Percentiles rank a stretch among this genome's conserved stretches.
Evolutionary conservation across 176 grass and related monocot genomes (phyloP).

Genomic region (Oryza rufipogon): DNA sequence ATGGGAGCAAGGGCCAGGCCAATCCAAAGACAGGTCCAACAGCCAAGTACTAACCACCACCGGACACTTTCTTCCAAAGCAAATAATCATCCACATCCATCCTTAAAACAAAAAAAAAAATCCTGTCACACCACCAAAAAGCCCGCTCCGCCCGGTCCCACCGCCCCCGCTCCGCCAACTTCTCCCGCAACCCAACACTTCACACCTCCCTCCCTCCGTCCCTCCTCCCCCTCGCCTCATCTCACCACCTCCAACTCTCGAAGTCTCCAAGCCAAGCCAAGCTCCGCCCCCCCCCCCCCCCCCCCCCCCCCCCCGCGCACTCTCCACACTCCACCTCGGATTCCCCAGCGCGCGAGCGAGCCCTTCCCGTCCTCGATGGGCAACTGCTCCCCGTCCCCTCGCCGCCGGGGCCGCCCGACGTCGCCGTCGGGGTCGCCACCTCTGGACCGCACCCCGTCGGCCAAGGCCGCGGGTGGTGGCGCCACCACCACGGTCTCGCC

Average conservation of each 20-base stretch:
- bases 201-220: not conserved
- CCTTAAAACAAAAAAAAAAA: slow-evolving; percentile 43
- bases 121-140: slow-evolving; percentile 32
- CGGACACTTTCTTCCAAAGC: slow-evolving; percentile 33
- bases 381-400: slow-evolving; percentile 64
- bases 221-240: not conserved
- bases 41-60: not conserved
- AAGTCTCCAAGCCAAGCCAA: not conserved
- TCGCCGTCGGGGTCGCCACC: slow-evolving; percentile 39
- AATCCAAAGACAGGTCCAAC: not conserved
- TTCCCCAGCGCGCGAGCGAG: not conserved
- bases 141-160: slow-evolving; percentile 37
- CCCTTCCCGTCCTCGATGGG: slow-evolving; percentile 32
- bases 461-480: not conserved
- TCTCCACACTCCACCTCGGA: slow-evolving; percentile 1
- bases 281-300: not conserved
- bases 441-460: not conserved
- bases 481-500: slow-evolving; percentile 34
- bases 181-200: slow-evolving; percentile 36
- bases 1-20: not conserved
- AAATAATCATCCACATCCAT: slow-evolving; percentile 35
- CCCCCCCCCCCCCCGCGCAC: not conserved
- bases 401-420: slow-evolving; percentile 38
- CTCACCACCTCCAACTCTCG: not conserved
- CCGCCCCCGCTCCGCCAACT: slow-evolving; percentile 31